phyloP scores from a whole-genome alignment of 331 rosid genomes.

The Quercus phellos region DNA sequence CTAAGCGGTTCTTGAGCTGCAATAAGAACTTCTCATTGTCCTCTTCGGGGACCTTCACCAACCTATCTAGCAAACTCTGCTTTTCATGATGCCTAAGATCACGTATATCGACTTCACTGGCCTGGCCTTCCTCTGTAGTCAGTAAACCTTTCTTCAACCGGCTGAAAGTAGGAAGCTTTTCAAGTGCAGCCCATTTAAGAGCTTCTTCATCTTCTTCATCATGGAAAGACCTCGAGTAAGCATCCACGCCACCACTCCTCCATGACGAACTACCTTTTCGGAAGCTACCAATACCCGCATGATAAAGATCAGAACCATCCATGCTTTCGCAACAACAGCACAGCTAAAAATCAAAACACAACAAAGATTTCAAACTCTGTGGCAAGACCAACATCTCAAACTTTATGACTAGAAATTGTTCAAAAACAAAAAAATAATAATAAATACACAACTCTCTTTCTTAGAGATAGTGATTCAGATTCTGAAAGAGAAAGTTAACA shows the following conservation, averaged over 20 bases:
- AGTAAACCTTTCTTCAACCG: slow-evolving; percentile 46
- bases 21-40: slow-evolving; percentile 54
- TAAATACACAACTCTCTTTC: too few species aligned
- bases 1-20: slow-evolving; percentile 49
- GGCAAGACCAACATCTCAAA: too few species aligned
- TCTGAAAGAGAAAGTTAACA: too few species aligned
- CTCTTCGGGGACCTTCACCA: slow-evolving; percentile 48
- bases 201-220: slow-evolving; percentile 39
- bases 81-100: slow-evolving; percentile 39
- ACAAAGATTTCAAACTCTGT: not conserved
- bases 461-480: too few species aligned
- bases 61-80: slow-evolving; percentile 41
- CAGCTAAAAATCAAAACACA: not conserved
- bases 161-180: slow-evolving; percentile 37
- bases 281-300: slow-evolving; percentile 7
- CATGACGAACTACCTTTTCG: slow-evolving; percentile 20
- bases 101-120: slow-evolving; percentile 33
- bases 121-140: slow-evolving; percentile 21
- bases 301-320: slow-evolving; percentile 1
- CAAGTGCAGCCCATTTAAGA: slow-evolving; percentile 46
- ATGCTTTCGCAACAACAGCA: not conserved
- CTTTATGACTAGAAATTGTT: too few species aligned
- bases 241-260: slow-evolving; percentile 16
- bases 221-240: slow-evolving; percentile 23
- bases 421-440: too few species aligned